Base-by-base conservation (phyloP, 2,329 filamentous ascomycete genomes). In the Talaromyces verruculosus region DNA sequence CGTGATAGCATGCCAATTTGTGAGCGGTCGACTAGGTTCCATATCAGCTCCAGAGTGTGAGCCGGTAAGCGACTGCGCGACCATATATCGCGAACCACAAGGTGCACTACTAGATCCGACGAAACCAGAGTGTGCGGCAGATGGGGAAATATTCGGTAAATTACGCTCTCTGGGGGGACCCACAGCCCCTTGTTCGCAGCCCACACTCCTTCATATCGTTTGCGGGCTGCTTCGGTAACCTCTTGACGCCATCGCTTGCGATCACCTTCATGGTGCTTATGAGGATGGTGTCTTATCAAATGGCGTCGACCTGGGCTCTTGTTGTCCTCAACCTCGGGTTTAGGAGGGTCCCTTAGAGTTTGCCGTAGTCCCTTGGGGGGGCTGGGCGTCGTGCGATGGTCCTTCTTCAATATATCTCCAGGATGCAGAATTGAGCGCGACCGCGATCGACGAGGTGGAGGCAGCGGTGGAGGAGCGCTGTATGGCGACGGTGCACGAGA, bases 171-270 rank as follows among this genome's bases (percentile, higher is more conserved):
- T 19, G 68, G 45, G 53, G 71, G 72, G 33, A 81, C 72, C 45
- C 77, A 72, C 19, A 80, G 63, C 11, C 81, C 81, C 71, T 78
- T 78, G 67, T 84, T 84, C 4, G 81, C 81, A 35, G 81, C 82
- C 81, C 82, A 84, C 4, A 84, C 80, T 3, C 81, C 82, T 70
- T 84, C 82, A 67, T 83, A 84, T 61, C 81, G 74, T 68, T 81
- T 83, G 41, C 81, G 75, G 64, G 83, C 80, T 33, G 75, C 73
- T 67, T 82, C 80, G 0, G 77, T 80, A 13, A 83, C 71, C 65
- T 79, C 77, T 57, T 77, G 77, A 49, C 77, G 74, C 79, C 80
- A 83, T 64, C 78, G 71, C 67, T 78, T 82, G 8, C 81, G 80
- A 71, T 82, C 78, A 3, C 81, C 81, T 72, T 83, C 81, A 61